These are phyloP conservation scores for Orbilia oligospora DNA, from an alignment of 2,329 filamentous ascomycete genomes.

Conservation along the genomic window DNA sequence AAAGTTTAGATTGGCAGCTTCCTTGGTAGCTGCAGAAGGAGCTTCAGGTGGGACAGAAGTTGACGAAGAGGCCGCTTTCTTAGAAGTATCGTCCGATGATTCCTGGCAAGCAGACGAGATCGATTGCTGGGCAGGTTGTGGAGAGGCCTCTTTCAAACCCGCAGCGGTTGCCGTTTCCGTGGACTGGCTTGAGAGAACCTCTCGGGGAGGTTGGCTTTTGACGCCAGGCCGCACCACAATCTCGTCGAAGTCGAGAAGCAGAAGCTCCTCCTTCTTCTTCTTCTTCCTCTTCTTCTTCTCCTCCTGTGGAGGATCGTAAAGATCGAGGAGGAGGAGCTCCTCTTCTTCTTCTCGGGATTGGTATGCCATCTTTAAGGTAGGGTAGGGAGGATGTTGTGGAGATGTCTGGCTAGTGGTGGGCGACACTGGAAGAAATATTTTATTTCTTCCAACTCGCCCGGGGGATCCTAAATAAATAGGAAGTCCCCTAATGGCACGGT, in stretches of 20 bases:
- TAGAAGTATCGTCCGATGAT: not conserved
- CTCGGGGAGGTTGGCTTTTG: not conserved
- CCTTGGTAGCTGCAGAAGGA: not conserved
- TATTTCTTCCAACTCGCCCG: not conserved
- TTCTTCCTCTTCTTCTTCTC: not conserved
- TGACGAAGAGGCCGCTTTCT: not conserved
- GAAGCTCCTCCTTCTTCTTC: no score
- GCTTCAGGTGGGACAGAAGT: not conserved
- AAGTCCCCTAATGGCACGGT: no score
- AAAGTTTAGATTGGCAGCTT: not conserved
- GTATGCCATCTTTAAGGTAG: not conserved
- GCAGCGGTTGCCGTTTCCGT: not conserved
- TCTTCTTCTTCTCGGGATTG: not conserved
- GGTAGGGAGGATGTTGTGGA: not conserved
- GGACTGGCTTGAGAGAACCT: not conserved
- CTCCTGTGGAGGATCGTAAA: no score
- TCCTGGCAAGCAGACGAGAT: not conserved
- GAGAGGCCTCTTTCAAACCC: not conserved
- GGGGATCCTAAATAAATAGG: not conserved
- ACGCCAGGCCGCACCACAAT: not conserved
- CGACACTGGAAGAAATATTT: not conserved
- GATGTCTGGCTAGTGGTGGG: not conserved
- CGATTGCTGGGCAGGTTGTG: not conserved
- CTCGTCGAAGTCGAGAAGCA: not conserved
- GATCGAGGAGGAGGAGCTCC: no score